These are phyloP conservation scores for Cystobasidium pallidum DNA, from an alignment of 1,284 basidiomycete species.

Conservation along the genomic window DNA sequence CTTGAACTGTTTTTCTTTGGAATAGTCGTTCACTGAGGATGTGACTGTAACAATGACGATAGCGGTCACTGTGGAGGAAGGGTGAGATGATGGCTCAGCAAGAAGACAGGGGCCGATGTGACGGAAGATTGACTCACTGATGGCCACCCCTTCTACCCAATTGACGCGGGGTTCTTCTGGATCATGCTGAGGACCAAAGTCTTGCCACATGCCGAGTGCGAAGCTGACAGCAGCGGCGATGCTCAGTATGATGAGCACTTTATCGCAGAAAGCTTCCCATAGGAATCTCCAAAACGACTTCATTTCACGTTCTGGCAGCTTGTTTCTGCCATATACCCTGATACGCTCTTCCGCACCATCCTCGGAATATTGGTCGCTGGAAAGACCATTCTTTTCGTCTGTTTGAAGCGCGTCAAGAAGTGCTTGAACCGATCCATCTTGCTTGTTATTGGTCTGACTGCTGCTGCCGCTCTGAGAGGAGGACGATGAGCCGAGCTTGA, in stretches of 20 bases:
- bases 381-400: constrained; percentile 36
- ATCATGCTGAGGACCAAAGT: constrained; percentile 42
- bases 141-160: constrained; percentile 44
- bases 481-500: constrained; percentile 17
- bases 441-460: not conserved
- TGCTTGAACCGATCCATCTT: not conserved
- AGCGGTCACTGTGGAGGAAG: constrained; percentile 25
- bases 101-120: not conserved
- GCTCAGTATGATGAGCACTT: constrained; percentile 39
- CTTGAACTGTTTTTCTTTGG: constrained; percentile 48
- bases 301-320: constrained; percentile 39
- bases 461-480: not conserved
- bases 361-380: constrained; percentile 26
- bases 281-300: constrained; percentile 38
- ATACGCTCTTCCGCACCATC: constrained; percentile 33
- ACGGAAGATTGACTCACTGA: constrained; percentile 27
- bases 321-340: constrained; percentile 38
- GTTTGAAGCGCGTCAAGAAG: constrained; percentile 35
- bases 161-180: constrained; percentile 36
- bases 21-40: constrained; percentile 47
- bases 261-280: constrained; percentile 43
- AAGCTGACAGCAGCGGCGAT: constrained; percentile 42
- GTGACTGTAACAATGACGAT: constrained; percentile 44
- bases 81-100: not conserved
- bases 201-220: constrained; percentile 41